phyloP scores from a whole-genome alignment of 176 grass and related monocot species.

The Oryza australiensis region DNA sequence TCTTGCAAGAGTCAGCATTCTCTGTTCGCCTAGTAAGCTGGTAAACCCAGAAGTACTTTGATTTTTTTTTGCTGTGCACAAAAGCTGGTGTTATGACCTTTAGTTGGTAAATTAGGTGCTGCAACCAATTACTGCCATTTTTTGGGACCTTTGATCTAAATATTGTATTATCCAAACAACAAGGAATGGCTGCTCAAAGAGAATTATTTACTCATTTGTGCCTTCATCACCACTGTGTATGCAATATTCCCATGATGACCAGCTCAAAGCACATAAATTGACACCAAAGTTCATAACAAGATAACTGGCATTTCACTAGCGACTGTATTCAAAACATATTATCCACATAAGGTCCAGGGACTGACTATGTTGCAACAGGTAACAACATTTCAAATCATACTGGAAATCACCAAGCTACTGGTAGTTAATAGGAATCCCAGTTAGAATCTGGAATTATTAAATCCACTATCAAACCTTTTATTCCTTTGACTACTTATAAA shows the following conservation, averaged over 20 bases:
- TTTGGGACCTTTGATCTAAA: background rate
- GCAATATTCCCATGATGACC: background rate
- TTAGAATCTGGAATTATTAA: background rate
- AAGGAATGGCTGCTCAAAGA: background rate
- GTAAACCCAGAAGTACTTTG: background rate
- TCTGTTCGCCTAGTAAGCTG: background rate
- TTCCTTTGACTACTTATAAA: background rate
- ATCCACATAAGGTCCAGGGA: background rate
- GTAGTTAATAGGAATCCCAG: background rate
- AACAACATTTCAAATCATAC: background rate
- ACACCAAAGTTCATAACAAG: background rate
- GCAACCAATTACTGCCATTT: conserved; percentile 4
- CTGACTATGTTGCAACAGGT: background rate
- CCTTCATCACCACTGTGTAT: too few species aligned
- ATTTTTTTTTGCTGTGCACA: background rate
- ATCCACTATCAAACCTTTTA: background rate
- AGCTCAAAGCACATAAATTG: background rate
- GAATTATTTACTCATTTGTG: background rate
- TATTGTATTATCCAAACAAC: background rate
- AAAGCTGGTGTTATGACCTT: background rate
- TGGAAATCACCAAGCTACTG: background rate
- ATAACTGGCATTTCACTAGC: background rate
- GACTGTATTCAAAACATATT: background rate
- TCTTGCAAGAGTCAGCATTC: background rate
- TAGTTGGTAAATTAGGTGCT: background rate